Evolutionary conservation across 2,329 filamentous ascomycete species (phyloP).

Genomic region (Xylariaceae sp.): DNA sequence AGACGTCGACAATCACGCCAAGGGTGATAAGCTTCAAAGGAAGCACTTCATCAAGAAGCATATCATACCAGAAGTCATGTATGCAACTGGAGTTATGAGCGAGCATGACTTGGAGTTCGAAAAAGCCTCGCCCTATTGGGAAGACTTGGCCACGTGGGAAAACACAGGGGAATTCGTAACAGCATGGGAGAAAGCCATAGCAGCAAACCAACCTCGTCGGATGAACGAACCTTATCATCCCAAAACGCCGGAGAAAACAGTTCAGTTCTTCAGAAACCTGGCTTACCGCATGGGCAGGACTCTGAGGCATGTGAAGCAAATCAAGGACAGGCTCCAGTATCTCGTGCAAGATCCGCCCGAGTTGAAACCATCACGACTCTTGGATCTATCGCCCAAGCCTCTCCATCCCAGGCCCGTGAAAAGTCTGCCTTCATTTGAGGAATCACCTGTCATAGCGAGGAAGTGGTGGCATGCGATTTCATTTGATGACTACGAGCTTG

Average conservation of each 20-base stretch:
- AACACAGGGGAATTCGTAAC: slow-evolving; percentile 13
- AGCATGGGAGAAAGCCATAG: slow-evolving; percentile 1
- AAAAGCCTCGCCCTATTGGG: slow-evolving; percentile 21
- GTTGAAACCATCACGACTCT: neutral
- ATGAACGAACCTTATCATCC: slow-evolving; percentile 3
- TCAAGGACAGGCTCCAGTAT: slow-evolving; percentile 20
- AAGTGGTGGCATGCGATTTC: slow-evolving; percentile 23
- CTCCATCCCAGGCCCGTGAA: slow-evolving; percentile 12
- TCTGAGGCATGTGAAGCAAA: slow-evolving; percentile 21
- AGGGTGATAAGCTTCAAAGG: neutral
- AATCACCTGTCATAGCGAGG: neutral
- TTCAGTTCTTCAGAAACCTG: slow-evolving; percentile 31
- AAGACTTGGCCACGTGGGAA: slow-evolving; percentile 25
- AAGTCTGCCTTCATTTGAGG: neutral
- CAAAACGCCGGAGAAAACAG: slow-evolving; percentile 23
- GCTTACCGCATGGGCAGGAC: slow-evolving; percentile 39
- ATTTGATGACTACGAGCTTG: slow-evolving; percentile 10
- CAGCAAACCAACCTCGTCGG: neutral
- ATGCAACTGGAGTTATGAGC: neutral
- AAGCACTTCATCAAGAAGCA: slow-evolving; percentile 11
- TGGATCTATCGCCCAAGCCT: slow-evolving; percentile 13
- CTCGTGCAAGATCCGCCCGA: neutral
- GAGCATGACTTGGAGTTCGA: slow-evolving; percentile 5
- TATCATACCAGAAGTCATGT: slow-evolving; percentile 15
- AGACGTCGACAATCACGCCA: neutral